These are phyloP conservation scores for Bathelium albidoporum DNA, from an alignment of 495 filamentous ascomycete genomes.

Conservation along the genomic window DNA sequence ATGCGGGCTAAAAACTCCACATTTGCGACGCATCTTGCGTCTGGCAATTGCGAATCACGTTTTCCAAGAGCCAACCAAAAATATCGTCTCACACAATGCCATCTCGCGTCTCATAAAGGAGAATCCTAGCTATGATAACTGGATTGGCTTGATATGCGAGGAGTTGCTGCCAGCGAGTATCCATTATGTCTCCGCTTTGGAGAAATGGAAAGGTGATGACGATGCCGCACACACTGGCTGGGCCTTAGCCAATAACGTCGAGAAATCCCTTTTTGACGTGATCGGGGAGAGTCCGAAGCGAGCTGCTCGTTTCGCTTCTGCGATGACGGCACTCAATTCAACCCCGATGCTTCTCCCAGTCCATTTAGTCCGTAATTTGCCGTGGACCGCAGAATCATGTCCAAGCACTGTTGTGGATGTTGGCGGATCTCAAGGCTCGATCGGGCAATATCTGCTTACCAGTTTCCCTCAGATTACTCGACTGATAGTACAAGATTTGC, in stretches of 20 bases:
- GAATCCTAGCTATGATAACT: background rate
- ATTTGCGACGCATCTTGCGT: background rate
- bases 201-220: conserved; percentile 1
- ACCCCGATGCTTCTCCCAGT: background rate
- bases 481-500: conserved; percentile 9
- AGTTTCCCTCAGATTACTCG: background rate
- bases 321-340: background rate
- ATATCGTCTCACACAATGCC: background rate
- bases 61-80: background rate
- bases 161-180: background rate
- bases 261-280: background rate
- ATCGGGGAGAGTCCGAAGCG: background rate
- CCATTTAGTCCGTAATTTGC: background rate
- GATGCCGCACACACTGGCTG: background rate
- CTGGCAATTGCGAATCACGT: background rate
- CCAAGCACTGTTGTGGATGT: background rate
- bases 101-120: background rate
- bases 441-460: background rate
- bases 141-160: background rate
- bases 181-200: background rate
- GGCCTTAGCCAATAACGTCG: background rate
- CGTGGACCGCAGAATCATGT: background rate
- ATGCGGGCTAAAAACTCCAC: background rate
- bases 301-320: conserved; percentile 1
- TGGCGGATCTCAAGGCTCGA: background rate